phyloP scores from a whole-genome alignment of 2,329 filamentous ascomycete species.

The Teratosphaeriaceae sp. region DNA sequence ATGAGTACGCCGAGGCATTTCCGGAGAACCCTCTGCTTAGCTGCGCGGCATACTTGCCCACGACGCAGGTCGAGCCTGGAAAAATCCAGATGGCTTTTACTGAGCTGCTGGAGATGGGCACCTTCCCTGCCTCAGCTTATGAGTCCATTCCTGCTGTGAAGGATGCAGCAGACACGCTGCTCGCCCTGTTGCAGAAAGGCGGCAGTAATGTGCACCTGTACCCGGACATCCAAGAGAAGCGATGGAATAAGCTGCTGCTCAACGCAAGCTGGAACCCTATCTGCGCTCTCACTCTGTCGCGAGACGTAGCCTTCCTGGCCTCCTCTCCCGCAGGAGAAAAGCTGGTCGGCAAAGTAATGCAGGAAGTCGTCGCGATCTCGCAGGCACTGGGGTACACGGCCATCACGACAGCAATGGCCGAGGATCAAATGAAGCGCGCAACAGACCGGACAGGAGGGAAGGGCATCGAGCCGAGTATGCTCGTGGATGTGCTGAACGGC shows the following conservation, averaged over 20 bases:
- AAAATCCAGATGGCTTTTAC: constrained; percentile 42
- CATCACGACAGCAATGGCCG: constrained; percentile 32
- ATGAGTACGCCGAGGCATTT: constrained; percentile 45
- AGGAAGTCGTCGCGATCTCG: constrained; percentile 39
- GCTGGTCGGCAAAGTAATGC: constrained; percentile 37
- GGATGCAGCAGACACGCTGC: constrained; percentile 24
- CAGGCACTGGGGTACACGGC: constrained; percentile 33
- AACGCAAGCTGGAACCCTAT: constrained; percentile 58
- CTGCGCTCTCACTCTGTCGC: constrained; percentile 49
- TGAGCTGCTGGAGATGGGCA: constrained; percentile 45
- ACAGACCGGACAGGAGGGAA: constrained; percentile 29
- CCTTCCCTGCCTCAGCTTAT: constrained; percentile 35
- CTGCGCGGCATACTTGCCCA: constrained; percentile 49
- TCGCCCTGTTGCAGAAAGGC: constrained; percentile 28
- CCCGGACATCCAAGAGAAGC: constrained; percentile 49
- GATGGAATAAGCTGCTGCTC: constrained; percentile 56
- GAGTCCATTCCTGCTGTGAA: not conserved
- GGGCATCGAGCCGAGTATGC: constrained; percentile 45
- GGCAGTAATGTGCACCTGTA: constrained; percentile 43
- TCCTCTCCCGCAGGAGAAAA: constrained; percentile 33
- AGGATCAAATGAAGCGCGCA: constrained; percentile 33
- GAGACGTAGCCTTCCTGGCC: constrained; percentile 46
- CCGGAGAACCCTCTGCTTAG: constrained; percentile 49
- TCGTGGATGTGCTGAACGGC: constrained; percentile 39
- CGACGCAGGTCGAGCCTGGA: constrained; percentile 44